Evolutionary conservation across 1,284 basidiomycete genomes (phyloP), one percentile per base, ranked within the genome.

Genomic region (Moesziomyces globuligerus): DNA sequence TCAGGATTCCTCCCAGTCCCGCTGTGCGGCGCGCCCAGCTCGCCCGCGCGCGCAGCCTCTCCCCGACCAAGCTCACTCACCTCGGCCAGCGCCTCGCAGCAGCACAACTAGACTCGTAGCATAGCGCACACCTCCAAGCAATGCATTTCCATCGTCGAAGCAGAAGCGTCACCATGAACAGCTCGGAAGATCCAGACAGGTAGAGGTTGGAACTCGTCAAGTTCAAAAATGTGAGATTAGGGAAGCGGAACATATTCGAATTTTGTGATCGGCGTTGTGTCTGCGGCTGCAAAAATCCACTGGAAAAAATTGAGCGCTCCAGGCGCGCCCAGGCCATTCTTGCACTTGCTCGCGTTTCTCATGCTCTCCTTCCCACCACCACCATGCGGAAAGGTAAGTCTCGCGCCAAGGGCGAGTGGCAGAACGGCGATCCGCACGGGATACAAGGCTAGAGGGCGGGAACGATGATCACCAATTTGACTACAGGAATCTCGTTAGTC

Each of bases 401-500:
- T 2, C 38, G 5, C n/a, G n/a, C 20, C 38, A 23, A 5, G 11
- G 13, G 15, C 17, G 13, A 5, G 15, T 11, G 1, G 13, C 32
- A 7, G 32, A 13, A 34, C 32, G 13, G 15, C 32, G 17, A 11
- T 18, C 21, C 13, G 42, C 41, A 42, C 15, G 32, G 15, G 32
- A 7, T 23, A 15, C 50, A 45, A 20, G 34, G 24, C 1, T 41
- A 44, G 20, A 15, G 26, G 18, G 38, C 28, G 21, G 41, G 13
- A 41, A 55, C 57, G 66, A 69, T 69, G 66, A 69, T 50, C 66
- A 69, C 41, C 28, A 60, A 58, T 69, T 69, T 69, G 66, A 69
- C 66, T 69, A 65, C 47, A 69, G 66, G 66, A 69, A 69, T 69
- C 66, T 69, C 66, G 66, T 69, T 69, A 69, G 66, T 69, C 66